Evolutionary conservation across 1,284 basidiomycete genomes (phyloP).

Genomic region (Tranzscheliella williamsii): DNA sequence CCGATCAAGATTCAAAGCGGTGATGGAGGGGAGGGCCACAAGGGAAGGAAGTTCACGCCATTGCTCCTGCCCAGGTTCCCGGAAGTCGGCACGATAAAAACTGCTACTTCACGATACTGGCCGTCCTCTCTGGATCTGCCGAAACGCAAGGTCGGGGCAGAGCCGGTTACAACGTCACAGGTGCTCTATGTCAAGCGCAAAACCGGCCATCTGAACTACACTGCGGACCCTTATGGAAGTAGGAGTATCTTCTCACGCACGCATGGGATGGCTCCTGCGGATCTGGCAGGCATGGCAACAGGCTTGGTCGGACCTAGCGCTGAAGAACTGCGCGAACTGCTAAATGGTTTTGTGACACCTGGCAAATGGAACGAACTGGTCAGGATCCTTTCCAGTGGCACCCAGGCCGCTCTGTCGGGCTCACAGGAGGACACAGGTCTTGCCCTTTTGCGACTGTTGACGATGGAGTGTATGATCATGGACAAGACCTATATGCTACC

Average conservation of each 20-base stretch:
- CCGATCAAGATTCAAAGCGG: slow-evolving; percentile 21
- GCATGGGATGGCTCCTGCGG: slow-evolving; percentile 11
- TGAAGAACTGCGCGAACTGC: slow-evolving; percentile 75
- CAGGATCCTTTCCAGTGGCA: not conserved
- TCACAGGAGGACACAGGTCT: slow-evolving; percentile 56
- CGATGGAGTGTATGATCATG: slow-evolving; percentile 83
- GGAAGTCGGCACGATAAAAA: slow-evolving; percentile 74
- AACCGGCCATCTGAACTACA: slow-evolving; percentile 87
- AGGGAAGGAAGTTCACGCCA: slow-evolving; percentile 63
- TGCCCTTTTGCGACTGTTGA: slow-evolving; percentile 73
- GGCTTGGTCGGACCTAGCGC: slow-evolving; percentile 53
- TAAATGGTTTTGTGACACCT: slow-evolving; percentile 80
- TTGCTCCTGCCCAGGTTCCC: slow-evolving; percentile 87
- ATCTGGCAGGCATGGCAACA: slow-evolving; percentile 2
- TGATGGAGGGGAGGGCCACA: not conserved
- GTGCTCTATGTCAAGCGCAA: slow-evolving; percentile 77
- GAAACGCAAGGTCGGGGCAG: not conserved
- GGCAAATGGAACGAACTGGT: slow-evolving; percentile 60
- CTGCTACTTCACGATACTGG: slow-evolving; percentile 91
- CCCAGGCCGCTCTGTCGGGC: not conserved
- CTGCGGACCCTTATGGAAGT: slow-evolving; percentile 87
- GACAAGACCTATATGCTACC: slow-evolving; percentile 68
- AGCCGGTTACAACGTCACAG: slow-evolving; percentile 11
- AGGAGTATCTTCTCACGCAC: slow-evolving; percentile 69
- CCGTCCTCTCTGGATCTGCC: slow-evolving; percentile 19